Evolutionary conservation across 306 rosid species (phyloP).

Genomic region (Gleditsia sinensis): DNA sequence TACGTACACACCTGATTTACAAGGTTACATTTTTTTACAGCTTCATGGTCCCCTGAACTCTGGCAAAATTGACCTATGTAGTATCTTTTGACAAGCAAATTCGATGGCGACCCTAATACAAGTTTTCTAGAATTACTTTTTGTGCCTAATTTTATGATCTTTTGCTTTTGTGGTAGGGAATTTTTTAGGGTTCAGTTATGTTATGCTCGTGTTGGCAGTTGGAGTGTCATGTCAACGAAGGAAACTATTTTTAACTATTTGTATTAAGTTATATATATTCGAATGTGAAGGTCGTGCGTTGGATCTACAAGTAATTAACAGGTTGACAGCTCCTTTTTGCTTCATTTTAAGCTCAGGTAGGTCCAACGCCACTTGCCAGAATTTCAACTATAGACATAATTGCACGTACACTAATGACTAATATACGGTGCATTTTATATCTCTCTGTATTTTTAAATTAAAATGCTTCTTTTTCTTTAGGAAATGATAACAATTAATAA

Average conservation of each 20-base stretch:
- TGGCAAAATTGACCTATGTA: not conserved
- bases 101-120: not conserved
- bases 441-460: not conserved
- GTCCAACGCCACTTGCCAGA: constrained; percentile 32
- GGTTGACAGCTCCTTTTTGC: constrained; percentile 31
- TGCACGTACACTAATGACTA: not conserved
- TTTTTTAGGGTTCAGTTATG: constrained; percentile 28
- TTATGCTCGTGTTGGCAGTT: constrained; percentile 31
- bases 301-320: constrained; percentile 39
- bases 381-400: constrained; percentile 13
- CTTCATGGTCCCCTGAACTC: not conserved
- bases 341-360: constrained; percentile 33
- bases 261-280: constrained; percentile 27
- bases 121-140: not conserved
- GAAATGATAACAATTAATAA: not conserved
- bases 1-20: not conserved
- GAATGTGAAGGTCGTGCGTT: constrained; percentile 44
- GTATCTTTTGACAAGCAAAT: not conserved
- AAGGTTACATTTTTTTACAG: not conserved
- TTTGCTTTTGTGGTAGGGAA: constrained; percentile 8
- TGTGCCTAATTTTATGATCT: not conserved
- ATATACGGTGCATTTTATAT: not conserved
- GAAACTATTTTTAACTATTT: constrained; percentile 5
- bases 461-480: not conserved
- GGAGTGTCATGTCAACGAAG: constrained; percentile 34